These are phyloP conservation scores for Fraxinus floribunda DNA, from an alignment of 305 asterid genomes.

Conservation along the genomic window DNA sequence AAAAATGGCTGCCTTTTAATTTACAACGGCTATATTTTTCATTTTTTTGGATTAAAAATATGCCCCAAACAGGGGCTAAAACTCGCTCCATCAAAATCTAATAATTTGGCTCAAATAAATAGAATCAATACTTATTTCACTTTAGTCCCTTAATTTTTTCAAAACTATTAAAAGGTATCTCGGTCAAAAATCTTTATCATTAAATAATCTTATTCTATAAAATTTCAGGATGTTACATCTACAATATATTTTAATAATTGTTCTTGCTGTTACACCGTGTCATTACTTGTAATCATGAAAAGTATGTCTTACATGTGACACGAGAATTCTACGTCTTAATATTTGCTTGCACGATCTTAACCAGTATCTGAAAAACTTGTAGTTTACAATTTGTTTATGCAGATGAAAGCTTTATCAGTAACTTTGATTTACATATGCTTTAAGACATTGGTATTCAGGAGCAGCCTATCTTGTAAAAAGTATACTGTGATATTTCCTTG, in stretches of 20 bases:
- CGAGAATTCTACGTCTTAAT: neutral
- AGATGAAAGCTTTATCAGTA: slow-evolving; percentile 4
- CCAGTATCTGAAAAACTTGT: neutral
- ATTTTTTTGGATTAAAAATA: too few relatives aligned
- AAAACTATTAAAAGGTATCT: neutral
- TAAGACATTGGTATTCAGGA: slow-evolving; percentile 2
- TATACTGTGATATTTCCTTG: slow-evolving; percentile 10
- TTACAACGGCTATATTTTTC: too few relatives aligned
- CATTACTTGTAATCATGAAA: neutral
- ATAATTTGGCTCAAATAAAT: neutral
- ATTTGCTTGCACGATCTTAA: neutral
- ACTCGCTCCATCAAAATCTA: neutral
- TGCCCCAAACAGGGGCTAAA: too few relatives aligned
- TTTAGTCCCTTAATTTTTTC: neutral
- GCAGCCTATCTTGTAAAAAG: slow-evolving; percentile 2
- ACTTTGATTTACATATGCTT: slow-evolving; percentile 9
- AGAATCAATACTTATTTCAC: neutral
- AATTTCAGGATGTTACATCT: neutral
- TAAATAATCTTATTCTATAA: neutral
- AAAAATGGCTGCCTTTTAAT: too few relatives aligned
- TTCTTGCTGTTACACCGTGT: neutral
- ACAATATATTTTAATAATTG: neutral
- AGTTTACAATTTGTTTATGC: slow-evolving; percentile 3
- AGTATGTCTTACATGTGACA: neutral
- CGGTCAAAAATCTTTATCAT: neutral